A percentile compares a stretch with the other conserved stretches of the same genome.
phyloP scores from a whole-genome alignment of 179 eudicot species.

The Spinacia oleracea region DNA sequence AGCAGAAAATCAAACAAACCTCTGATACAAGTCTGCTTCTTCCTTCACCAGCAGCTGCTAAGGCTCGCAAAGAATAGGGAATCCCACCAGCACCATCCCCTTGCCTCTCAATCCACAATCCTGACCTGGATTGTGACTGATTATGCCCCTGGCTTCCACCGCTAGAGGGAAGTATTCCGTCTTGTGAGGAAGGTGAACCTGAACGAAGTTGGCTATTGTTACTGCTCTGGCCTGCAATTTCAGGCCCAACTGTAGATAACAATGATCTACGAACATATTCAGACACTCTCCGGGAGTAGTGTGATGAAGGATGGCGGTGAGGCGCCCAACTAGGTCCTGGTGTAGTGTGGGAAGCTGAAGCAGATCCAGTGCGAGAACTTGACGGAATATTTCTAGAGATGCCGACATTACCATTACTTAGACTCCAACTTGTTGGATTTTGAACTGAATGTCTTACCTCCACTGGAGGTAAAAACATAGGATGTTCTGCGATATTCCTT shows the following conservation, averaged over 20 bases:
- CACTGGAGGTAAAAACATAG: conserved; percentile 54
- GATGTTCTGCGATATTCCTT: conserved; percentile 66
- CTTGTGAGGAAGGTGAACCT: conserved; percentile 42
- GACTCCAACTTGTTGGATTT: conserved; percentile 49
- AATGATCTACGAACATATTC: conserved; percentile 66
- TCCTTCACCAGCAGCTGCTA: conserved; percentile 81
- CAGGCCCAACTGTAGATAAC: conserved; percentile 48
- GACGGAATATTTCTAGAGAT: conserved; percentile 56
- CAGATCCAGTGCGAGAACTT: conserved; percentile 51
- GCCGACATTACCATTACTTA: conserved; percentile 35
- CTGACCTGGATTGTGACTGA: conserved; percentile 50
- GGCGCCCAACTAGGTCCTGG: conserved; percentile 50
- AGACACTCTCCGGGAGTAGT: conserved; percentile 62
- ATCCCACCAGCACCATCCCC: conserved; percentile 55
- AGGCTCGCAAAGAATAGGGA: conserved; percentile 57
- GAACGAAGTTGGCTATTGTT: conserved; percentile 36
- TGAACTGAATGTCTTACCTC: conserved; percentile 48
- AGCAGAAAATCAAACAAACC: conserved; percentile 45
- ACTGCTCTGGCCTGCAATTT: conserved; percentile 46
- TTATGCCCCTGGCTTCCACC: conserved; percentile 46
- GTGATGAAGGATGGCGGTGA: conserved; percentile 52
- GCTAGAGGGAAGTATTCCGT: conserved; percentile 38
- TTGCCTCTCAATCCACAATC: conserved; percentile 61
- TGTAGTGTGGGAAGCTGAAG: conserved; percentile 40
- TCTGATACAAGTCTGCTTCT: conserved; percentile 81